These are phyloP conservation scores for Suillus americanus DNA, from an alignment of 768 basidiomycete genomes.

Conservation along the genomic window DNA sequence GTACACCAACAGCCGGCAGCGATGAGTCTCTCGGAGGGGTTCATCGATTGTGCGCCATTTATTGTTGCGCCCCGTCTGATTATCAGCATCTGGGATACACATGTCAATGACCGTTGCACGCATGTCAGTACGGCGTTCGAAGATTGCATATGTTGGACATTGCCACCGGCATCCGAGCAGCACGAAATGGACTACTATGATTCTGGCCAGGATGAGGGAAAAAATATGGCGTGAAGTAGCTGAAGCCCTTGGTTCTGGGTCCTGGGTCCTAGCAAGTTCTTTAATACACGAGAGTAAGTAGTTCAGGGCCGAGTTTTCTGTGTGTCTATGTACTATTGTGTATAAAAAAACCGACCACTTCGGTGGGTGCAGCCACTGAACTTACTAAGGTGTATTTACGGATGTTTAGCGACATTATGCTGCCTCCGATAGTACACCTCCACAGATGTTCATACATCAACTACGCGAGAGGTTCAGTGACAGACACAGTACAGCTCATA, in stretches of 20 bases:
- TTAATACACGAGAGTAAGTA: background rate
- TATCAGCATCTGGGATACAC: background rate
- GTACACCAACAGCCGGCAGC: background rate
- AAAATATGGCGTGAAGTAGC: background rate
- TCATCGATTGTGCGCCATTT: background rate
- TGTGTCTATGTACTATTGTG: background rate
- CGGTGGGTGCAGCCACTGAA: background rate
- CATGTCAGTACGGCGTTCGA: background rate
- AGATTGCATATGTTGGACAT: slow-evolving; percentile 1
- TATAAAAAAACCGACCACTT: background rate
- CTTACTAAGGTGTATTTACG: background rate
- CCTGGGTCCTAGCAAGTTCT: background rate
- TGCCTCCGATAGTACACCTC: background rate
- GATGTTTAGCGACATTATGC: background rate
- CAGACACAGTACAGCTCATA: background rate
- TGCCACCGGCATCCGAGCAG: background rate
- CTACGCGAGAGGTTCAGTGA: background rate
- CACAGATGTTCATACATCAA: background rate
- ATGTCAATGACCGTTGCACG: background rate
- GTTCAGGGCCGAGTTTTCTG: background rate
- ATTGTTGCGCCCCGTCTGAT: background rate
- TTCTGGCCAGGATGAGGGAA: background rate
- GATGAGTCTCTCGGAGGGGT: background rate
- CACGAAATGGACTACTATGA: background rate
- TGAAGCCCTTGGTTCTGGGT: background rate